These are phyloP conservation scores for Aspergillus texensis DNA, from an alignment of 2,329 filamentous ascomycete genomes.

Conservation along the genomic window DNA sequence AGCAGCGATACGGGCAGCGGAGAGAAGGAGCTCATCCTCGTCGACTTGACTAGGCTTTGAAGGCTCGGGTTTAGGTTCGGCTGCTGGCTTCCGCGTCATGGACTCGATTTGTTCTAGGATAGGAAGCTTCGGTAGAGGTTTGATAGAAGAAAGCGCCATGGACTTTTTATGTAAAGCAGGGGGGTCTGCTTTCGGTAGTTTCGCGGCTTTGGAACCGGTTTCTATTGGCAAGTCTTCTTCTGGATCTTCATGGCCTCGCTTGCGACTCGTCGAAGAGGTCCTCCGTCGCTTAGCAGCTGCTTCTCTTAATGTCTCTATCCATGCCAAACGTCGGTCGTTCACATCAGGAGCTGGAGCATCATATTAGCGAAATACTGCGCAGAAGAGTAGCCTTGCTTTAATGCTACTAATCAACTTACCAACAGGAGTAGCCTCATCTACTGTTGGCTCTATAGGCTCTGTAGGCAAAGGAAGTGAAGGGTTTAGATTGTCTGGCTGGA, in stretches of 20 bases:
- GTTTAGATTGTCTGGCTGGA: not conserved
- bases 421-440: not conserved
- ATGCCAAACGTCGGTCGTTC: conserved; percentile 15
- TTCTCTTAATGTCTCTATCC: conserved; percentile 25
- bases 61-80: conserved; percentile 24
- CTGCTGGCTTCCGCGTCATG: conserved; percentile 27
- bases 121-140: conserved; percentile 36
- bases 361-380: conserved; percentile 3
- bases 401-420: not conserved
- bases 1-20: conserved; percentile 44
- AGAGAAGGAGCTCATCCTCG: conserved; percentile 46
- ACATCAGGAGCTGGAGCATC: conserved; percentile 9
- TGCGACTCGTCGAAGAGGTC: conserved; percentile 26
- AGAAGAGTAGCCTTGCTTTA: not conserved
- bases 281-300: conserved; percentile 29
- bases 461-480: not conserved
- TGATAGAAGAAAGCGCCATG: conserved; percentile 34
- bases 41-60: conserved; percentile 35
- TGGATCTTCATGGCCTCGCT: conserved; percentile 30
- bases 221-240: conserved; percentile 17
- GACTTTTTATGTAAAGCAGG: conserved; percentile 25
- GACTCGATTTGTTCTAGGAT: conserved; percentile 37
- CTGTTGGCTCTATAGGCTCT: too few relatives aligned
- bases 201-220: conserved; percentile 27
- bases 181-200: conserved; percentile 25